Evolutionary conservation across 1,284 basidiomycete species (phyloP).

Genomic region (Ceratobasidium theobromae): DNA sequence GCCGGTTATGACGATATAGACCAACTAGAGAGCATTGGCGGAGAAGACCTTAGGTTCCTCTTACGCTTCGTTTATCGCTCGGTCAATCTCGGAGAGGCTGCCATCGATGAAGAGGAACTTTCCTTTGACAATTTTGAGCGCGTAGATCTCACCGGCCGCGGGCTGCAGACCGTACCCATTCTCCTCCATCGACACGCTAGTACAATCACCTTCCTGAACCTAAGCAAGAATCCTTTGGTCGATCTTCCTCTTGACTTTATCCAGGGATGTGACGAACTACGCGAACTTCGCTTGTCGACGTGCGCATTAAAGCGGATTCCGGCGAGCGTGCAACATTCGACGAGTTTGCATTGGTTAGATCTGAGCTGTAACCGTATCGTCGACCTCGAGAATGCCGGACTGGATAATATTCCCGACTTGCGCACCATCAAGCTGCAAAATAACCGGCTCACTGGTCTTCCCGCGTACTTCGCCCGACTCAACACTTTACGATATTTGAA

Average conservation of each 20-base stretch:
- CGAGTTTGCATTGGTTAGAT: slow-evolving; percentile 80
- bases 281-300: slow-evolving; percentile 85
- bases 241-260: slow-evolving; percentile 98
- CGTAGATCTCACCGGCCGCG: slow-evolving; percentile 81
- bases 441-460: slow-evolving; percentile 87
- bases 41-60: slow-evolving; percentile 82
- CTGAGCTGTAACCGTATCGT: slow-evolving; percentile 91
- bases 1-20: slow-evolving; percentile 89
- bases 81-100: slow-evolving; percentile 42
- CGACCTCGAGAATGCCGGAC: slow-evolving; percentile 82
- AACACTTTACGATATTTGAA: slow-evolving; percentile 77
- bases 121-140: slow-evolving; percentile 73
- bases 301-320: slow-evolving; percentile 97
- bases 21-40: slow-evolving; percentile 75
- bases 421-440: slow-evolving; percentile 82
- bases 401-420: slow-evolving; percentile 78
- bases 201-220: slow-evolving; percentile 82
- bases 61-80: slow-evolving; percentile 77
- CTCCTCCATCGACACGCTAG: slow-evolving; percentile 85
- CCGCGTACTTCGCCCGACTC: slow-evolving; percentile 81
- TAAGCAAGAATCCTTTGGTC: slow-evolving; percentile 94
- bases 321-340: slow-evolving; percentile 74
- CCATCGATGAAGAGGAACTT: slow-evolving; percentile 61
- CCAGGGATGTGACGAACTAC: slow-evolving; percentile 81
- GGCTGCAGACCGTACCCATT: slow-evolving; percentile 89